Conservation (phyloP, 1,139 yeast species). For the Candida sp. region DNA sequence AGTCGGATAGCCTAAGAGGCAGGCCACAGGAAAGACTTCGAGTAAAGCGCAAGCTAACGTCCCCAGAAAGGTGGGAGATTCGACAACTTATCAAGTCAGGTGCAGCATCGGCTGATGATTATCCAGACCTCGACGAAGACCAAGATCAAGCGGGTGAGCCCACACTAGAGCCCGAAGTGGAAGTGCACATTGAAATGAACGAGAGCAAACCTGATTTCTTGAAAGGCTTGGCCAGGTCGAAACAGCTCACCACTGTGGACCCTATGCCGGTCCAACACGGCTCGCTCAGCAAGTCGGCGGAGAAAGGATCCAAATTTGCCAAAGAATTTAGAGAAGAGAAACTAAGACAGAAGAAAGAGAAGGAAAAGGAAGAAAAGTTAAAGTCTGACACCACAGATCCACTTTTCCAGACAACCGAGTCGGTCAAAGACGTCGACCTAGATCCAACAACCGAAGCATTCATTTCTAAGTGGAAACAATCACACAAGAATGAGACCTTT, state of each 20-base stretch:
- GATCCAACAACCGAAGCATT: slow-evolving; percentile 17
- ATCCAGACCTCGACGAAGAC: slow-evolving; percentile 59
- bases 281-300: slow-evolving; percentile 75
- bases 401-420: slow-evolving; percentile 16
- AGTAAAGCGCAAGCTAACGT: slow-evolving; percentile 57
- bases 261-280: slow-evolving; percentile 63
- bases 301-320: slow-evolving; percentile 74
- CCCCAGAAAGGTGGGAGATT: slow-evolving; percentile 93
- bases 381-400: slow-evolving; percentile 47
- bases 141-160: slow-evolving; percentile 48
- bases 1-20: slow-evolving; percentile 2
- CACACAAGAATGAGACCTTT: slow-evolving; percentile 43
- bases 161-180: slow-evolving; percentile 49
- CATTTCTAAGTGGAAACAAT: slow-evolving; percentile 54
- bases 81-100: slow-evolving; percentile 85
- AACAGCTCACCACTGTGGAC: slow-evolving; percentile 15
- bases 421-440: slow-evolving; percentile 8
- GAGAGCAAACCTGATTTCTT: slow-evolving; percentile 76
- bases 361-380: slow-evolving; percentile 44
- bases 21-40: slow-evolving; percentile 15
- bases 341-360: slow-evolving; percentile 51
- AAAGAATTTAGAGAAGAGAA: slow-evolving; percentile 67
- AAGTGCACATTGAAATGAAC: slow-evolving; percentile 74
- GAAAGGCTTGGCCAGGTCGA: slow-evolving; percentile 45
- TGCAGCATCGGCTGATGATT: slow-evolving; percentile 68